Base-by-base conservation (phyloP, 495 filamentous ascomycete species). In the Rostrohypoxylon terebratum region DNA sequence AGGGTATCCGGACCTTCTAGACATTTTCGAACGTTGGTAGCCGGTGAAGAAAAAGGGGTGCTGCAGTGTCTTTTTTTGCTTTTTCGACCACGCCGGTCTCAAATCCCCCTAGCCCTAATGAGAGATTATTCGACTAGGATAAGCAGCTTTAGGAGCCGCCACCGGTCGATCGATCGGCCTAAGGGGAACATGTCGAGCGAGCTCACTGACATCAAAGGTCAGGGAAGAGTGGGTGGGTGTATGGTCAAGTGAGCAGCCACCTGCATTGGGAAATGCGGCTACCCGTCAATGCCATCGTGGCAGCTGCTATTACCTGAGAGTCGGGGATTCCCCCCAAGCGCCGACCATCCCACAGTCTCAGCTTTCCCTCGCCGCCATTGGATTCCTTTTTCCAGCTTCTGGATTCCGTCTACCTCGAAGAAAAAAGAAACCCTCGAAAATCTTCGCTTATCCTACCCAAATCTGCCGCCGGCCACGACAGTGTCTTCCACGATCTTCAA, bases 191-290 rank as follows among this genome's bases (percentile, higher is more conserved):
- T 47, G 21, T 58, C 59, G 47, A 58, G 34, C 54, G 38, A 42
- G 28, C 28, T 21, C 11, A 50, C 33, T 45, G 42, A 45, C n/a
- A 45, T 45, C 4, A 67, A 33, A 25, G 14, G 11, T 20, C 4
- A 67, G 20, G 25, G 14, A 6, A 8, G 25, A 8, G 13, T n/a
- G 45, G 42, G 53, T 14, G 51, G 34, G 25, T 36, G 47, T 25
- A 18, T 42, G 63, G 61, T 71, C 68, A 71, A 44, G 62, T 71
- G 68, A 71, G 68, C 68, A 66, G 57, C 62, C 54, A 71, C 60
- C 55, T 71, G 68, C 68, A 66, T 71, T 45, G n/a, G 42, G 21
- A 47, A 31, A 71, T 71, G 68, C 62, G 38, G 48, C 21, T 61
- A 62, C 55, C 68, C 68, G 68, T 57, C 36, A 38, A 44, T 38